Evolutionary conservation across 352 stramenopile species (phyloP).

Genomic region (Lagenidium giganteum): DNA sequence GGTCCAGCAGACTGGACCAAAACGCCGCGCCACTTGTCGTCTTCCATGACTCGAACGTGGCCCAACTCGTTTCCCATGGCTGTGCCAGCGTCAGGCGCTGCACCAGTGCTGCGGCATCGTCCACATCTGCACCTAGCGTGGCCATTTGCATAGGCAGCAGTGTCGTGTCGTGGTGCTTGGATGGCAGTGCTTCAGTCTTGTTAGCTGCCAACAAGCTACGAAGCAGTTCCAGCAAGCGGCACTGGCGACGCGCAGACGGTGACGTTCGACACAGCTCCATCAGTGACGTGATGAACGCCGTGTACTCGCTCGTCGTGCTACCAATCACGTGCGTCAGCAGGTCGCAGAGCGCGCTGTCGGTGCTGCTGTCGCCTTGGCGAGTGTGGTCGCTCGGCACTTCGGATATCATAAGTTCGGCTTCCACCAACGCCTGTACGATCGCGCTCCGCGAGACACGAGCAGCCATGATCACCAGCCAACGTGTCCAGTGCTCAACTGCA

Average conservation of each 20-base stretch:
- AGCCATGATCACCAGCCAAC: conserved; percentile 47
- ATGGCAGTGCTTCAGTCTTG: too few relatives aligned
- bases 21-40: conserved; percentile 38
- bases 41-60: conserved; percentile 43
- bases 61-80: conserved; percentile 29
- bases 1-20: conserved; percentile 61
- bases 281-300: too few relatives aligned
- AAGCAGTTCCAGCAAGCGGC: conserved; percentile 6
- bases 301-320: too few relatives aligned
- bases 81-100: conserved; percentile 19
- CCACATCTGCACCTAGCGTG: conserved; percentile 1
- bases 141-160: conserved; percentile 21
- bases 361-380: not conserved
- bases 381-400: conserved; percentile 2
- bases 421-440: conserved; percentile 42
- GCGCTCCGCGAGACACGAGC: conserved; percentile 36
- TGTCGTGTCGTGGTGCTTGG: too few relatives aligned
- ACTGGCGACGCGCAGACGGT: too few relatives aligned
- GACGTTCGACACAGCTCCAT: too few relatives aligned
- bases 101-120: conserved; percentile 17
- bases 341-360: conserved; percentile 28
- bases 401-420: conserved; percentile 45
- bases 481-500: conserved; percentile 23
- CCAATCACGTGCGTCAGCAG: conserved; percentile 27
- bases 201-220: too few relatives aligned